These are phyloP conservation scores for Pseudozyma sp. DNA, from an alignment of 1,284 basidiomycete species.

Conservation along the genomic window DNA sequence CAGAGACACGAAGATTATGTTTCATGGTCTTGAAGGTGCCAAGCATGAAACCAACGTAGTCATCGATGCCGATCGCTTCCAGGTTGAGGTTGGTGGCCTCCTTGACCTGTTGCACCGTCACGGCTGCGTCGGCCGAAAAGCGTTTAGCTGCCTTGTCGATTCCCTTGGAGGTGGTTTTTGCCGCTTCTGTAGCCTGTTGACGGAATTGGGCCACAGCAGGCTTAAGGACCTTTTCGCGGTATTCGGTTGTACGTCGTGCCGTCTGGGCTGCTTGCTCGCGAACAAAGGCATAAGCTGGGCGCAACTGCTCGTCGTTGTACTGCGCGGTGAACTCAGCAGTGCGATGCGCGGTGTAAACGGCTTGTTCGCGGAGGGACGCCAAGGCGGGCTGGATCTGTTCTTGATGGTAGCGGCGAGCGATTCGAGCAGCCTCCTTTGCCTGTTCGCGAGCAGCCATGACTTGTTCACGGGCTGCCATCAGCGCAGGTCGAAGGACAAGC, in stretches of 20 bases:
- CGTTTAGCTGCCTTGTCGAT: slow-evolving; percentile 35
- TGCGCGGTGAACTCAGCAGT: slow-evolving; percentile 14
- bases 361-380: slow-evolving; percentile 24
- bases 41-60: slow-evolving; percentile 38
- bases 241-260: slow-evolving; percentile 15
- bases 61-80: slow-evolving; percentile 31
- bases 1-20: slow-evolving; percentile 6
- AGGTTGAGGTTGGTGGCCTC: slow-evolving; percentile 23
- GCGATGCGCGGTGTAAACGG: slow-evolving; percentile 15
- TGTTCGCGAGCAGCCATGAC: slow-evolving; percentile 10
- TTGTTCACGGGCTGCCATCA: slow-evolving; percentile 17
- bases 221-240: slow-evolving; percentile 22
- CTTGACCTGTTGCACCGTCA: slow-evolving; percentile 31
- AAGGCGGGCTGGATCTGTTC: slow-evolving; percentile 21
- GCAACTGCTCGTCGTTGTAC: slow-evolving; percentile 16
- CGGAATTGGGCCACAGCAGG: slow-evolving; percentile 15
- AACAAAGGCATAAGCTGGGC: slow-evolving; percentile 15
- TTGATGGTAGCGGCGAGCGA: slow-evolving; percentile 22
- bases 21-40: slow-evolving; percentile 12
- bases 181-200: slow-evolving; percentile 25
- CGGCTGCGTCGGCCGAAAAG: slow-evolving; percentile 25
- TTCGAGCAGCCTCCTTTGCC: slow-evolving; percentile 26
- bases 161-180: slow-evolving; percentile 22
- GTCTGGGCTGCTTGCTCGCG: slow-evolving; percentile 22
- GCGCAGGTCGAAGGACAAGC: slow-evolving; percentile 14